These are phyloP conservation scores for Herpetospermum pedunculosum DNA, from an alignment of 306 rosid genomes.

Conservation along the genomic window DNA sequence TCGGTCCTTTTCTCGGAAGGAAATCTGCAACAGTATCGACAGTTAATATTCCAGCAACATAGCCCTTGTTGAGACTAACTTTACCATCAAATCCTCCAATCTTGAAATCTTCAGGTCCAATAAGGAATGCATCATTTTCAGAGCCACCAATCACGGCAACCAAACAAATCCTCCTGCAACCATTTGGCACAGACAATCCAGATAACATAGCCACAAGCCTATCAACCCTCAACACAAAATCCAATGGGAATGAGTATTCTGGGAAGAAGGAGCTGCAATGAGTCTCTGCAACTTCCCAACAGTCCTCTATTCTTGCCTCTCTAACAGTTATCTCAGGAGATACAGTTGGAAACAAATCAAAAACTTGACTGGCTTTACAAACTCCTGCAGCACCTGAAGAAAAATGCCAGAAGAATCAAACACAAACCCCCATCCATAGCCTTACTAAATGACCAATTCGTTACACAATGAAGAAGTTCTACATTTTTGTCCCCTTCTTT, in stretches of 20 bases:
- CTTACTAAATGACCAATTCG: not conserved
- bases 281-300: conserved; percentile 99
- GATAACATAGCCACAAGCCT: conserved; percentile 79
- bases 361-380: conserved; percentile 84
- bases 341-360: conserved; percentile 58
- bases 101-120: conserved; percentile 58
- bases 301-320: conserved; percentile 90
- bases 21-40: conserved; percentile 93
- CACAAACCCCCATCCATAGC: not conserved
- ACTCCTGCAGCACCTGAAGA: conserved; percentile 54
- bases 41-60: conserved; percentile 85
- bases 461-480: not conserved
- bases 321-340: conserved; percentile 73
- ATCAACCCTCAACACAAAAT: conserved; percentile 75
- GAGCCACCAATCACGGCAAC: conserved; percentile 76
- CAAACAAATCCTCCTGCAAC: conserved; percentile 74
- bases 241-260: conserved; percentile 71
- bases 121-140: conserved; percentile 37
- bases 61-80: conserved; percentile 72
- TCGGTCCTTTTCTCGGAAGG: conserved; percentile 75
- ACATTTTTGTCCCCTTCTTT: not conserved
- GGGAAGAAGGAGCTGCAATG: conserved; percentile 99
- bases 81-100: conserved; percentile 64
- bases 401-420: not conserved
- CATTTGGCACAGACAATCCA: conserved; percentile 66